phyloP scores from a whole-genome alignment of 208 protist species.

The Crithidia expoeki region DNA sequence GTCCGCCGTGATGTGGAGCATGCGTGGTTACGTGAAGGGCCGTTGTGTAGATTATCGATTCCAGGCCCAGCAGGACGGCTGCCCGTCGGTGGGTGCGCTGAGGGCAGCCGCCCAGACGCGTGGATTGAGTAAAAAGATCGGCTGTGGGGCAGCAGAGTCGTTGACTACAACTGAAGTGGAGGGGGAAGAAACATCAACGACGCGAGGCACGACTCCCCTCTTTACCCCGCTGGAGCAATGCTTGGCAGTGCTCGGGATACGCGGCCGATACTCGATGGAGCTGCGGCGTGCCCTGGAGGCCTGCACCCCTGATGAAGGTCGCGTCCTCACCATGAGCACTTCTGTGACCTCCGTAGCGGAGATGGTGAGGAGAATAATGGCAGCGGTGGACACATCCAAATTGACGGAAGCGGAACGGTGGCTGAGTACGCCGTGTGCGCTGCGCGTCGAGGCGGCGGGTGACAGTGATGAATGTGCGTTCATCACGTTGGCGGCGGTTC shows the following conservation, averaged over 20 bases:
- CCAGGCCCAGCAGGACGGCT: slow-evolving; percentile 20
- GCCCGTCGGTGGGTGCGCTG: slow-evolving; percentile 31
- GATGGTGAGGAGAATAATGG: slow-evolving; percentile 40
- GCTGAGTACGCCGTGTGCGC: slow-evolving; percentile 15
- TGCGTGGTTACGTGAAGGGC: slow-evolving; percentile 53
- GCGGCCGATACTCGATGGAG: slow-evolving; percentile 70
- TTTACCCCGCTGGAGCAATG: slow-evolving; percentile 71
- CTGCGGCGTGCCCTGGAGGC: slow-evolving; percentile 38
- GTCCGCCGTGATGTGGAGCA: slow-evolving; percentile 73
- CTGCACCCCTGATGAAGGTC: slow-evolving; percentile 42
- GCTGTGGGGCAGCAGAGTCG: slow-evolving; percentile 1
- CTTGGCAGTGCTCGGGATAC: slow-evolving; percentile 71
- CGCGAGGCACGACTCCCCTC: not conserved
- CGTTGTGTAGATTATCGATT: slow-evolving; percentile 77
- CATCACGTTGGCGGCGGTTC: slow-evolving; percentile 37
- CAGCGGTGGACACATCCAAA: slow-evolving; percentile 33
- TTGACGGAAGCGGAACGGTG: slow-evolving; percentile 56
- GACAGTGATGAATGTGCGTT: slow-evolving; percentile 25
- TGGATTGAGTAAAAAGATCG: slow-evolving; percentile 33
- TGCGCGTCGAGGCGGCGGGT: not conserved
- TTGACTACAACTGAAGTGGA: not conserved
- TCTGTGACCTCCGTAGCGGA: slow-evolving; percentile 48
- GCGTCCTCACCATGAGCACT: slow-evolving; percentile 48
- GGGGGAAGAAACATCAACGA: not conserved
- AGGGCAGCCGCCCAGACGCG: slow-evolving; percentile 41